Conservation (phyloP, 495 filamentous ascomycete genomes). For the Tricharina praecox region DNA sequence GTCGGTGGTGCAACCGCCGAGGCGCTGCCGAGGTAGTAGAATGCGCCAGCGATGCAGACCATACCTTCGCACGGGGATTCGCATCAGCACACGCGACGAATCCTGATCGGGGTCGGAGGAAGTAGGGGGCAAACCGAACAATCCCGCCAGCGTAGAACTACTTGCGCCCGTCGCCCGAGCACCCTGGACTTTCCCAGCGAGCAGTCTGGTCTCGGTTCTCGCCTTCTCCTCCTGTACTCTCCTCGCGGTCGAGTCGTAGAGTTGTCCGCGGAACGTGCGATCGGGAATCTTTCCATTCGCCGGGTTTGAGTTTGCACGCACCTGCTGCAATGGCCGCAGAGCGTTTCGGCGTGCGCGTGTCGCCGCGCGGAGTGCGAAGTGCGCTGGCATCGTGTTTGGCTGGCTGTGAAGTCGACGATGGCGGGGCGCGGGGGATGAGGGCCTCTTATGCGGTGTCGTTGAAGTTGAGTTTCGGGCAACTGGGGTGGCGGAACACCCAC, state of each 20-base stretch:
- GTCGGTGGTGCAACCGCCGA: conserved; percentile 42
- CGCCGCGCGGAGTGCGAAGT: neutral
- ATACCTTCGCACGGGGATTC: conserved; percentile 32
- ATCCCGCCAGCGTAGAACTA: conserved; percentile 28
- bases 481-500: no score
- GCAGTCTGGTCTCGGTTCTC: conserved; percentile 48
- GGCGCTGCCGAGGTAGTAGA: conserved; percentile 55
- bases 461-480: neutral
- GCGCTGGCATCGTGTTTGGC: neutral
- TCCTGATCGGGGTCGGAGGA: neutral
- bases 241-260: conserved; percentile 66
- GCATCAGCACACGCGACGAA: neutral
- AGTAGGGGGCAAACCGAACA: conserved; percentile 44
- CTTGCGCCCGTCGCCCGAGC: conserved; percentile 33
- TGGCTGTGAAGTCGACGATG: neutral
- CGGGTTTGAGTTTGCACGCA: neutral
- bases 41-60: conserved; percentile 41
- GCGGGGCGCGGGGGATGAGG: neutral
- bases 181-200: conserved; percentile 36
- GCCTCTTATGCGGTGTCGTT: neutral
- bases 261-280: conserved; percentile 58
- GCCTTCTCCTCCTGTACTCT: conserved; percentile 58
- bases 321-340: neutral
- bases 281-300: neutral
- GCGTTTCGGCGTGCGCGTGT: neutral